A percentile compares a stretch with the other conserved stretches of the same genome.
Conservation (phyloP, 208 protist species). For the Herpetomonas samuelpessoai region DNA sequence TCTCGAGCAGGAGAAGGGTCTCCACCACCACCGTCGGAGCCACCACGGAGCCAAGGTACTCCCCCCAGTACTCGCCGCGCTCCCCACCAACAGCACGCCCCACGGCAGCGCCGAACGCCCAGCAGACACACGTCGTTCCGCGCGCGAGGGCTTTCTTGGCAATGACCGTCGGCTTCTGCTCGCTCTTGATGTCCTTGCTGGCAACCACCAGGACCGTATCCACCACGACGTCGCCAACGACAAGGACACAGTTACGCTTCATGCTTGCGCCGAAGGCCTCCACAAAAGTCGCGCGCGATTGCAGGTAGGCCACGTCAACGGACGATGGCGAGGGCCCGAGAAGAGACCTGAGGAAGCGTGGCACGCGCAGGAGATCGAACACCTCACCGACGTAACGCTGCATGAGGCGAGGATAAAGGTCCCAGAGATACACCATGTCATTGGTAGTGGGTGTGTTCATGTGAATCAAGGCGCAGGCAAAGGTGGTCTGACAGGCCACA, state of each 20-base stretch:
- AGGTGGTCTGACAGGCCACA: conserved; percentile 44
- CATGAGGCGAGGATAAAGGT: conserved; percentile 68
- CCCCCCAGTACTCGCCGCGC: conserved; percentile 78
- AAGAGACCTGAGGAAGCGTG: conserved; percentile 48
- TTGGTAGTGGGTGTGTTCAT: conserved; percentile 34
- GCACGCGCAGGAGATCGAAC: conserved; percentile 40
- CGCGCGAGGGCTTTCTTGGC: conserved; percentile 22
- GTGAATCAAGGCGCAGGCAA: conserved; percentile 46
- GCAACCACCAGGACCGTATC: conserved; percentile 41
- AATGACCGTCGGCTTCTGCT: conserved; percentile 17
- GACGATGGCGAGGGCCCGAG: conserved; percentile 32
- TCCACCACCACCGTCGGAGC: conserved; percentile 17
- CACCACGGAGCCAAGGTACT: conserved; percentile 36
- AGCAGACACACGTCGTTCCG: conserved; percentile 29
- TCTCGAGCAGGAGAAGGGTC: neutral
- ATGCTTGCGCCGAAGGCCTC: conserved; percentile 57
- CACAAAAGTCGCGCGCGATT: conserved; percentile 20
- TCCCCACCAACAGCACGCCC: conserved; percentile 44
- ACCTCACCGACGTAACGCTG: conserved; percentile 58
- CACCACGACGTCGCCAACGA: conserved; percentile 55
- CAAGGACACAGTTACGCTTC: conserved; percentile 45
- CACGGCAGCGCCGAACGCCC: conserved; percentile 41
- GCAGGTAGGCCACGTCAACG: conserved; percentile 41
- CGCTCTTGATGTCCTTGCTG: conserved; percentile 16
- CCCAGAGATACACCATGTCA: conserved; percentile 70